Evolutionary conservation across 2,329 filamentous ascomycete genomes (phyloP).

Genomic region (Lecanosticta acicola): DNA sequence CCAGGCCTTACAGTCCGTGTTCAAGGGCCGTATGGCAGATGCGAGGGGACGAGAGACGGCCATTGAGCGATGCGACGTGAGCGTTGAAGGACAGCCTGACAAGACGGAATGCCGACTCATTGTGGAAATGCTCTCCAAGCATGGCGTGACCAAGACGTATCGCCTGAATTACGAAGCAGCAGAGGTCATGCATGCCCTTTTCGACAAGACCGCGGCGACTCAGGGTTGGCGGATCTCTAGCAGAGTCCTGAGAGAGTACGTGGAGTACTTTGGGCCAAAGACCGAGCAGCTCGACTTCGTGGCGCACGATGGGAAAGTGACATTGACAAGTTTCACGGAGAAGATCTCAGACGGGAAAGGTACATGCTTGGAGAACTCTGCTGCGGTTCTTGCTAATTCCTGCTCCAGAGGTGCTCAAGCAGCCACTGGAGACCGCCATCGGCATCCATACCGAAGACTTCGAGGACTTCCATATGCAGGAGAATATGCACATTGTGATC

Average conservation of each 20-base stretch:
- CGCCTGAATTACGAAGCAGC: conserved; percentile 68
- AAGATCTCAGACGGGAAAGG: conserved; percentile 65
- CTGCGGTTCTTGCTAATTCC: conserved; percentile 10
- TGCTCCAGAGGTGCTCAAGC: conserved; percentile 63
- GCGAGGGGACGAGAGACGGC: conserved; percentile 61
- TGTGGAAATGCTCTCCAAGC: conserved; percentile 66
- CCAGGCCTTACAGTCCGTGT: conserved; percentile 59
- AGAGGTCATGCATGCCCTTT: conserved; percentile 70
- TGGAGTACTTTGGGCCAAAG: conserved; percentile 74
- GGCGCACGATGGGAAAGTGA: conserved; percentile 61
- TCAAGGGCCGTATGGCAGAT: conserved; percentile 62
- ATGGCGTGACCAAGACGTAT: conserved; percentile 72
- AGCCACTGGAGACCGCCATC: conserved; percentile 74
- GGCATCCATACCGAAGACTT: conserved; percentile 72
- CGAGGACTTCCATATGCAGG: conserved; percentile 66
- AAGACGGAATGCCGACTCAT: conserved; percentile 66
- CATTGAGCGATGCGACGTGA: conserved; percentile 69
- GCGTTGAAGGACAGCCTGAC: conserved; percentile 64
- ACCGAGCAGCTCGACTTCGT: conserved; percentile 78
- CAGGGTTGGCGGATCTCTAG: conserved; percentile 71
- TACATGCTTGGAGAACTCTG: conserved; percentile 24
- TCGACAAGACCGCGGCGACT: conserved; percentile 59
- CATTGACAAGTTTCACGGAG: conserved; percentile 77
- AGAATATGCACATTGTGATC: conserved; percentile 71
- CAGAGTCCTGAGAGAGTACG: conserved; percentile 64